These are phyloP conservation scores for Akanthomyces dipterigenus DNA, from an alignment of 2,329 filamentous ascomycete genomes.

Conservation along the genomic window DNA sequence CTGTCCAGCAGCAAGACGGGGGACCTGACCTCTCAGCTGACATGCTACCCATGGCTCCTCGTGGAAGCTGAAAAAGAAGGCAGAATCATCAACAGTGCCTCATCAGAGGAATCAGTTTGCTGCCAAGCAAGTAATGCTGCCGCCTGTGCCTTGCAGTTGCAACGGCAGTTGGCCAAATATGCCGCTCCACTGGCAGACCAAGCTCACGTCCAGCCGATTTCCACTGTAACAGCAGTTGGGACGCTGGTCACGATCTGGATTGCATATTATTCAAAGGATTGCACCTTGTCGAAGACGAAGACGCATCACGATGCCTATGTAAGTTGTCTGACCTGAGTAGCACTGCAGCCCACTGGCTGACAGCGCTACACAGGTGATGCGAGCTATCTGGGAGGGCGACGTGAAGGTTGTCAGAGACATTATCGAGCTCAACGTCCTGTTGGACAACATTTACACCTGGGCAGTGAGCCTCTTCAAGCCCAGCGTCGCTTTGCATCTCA, in stretches of 20 bases:
- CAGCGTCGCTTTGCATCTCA: conserved; percentile 15
- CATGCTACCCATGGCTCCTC: conserved; percentile 19
- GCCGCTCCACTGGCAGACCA: conserved; percentile 1
- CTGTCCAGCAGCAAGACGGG: background rate
- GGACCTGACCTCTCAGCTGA: background rate
- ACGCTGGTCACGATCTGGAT: conserved; percentile 16
- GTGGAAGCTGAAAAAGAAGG: conserved; percentile 16
- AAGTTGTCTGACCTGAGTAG: background rate
- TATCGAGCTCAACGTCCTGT: conserved; percentile 14
- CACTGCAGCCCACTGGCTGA: background rate
- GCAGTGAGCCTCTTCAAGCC: conserved; percentile 17
- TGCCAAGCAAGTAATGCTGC: conserved; percentile 16
- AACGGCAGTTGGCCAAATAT: conserved; percentile 9
- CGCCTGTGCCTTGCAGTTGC: conserved; percentile 15
- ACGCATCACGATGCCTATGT: conserved; percentile 10
- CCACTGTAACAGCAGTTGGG: conserved; percentile 15
- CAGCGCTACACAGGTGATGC: conserved; percentile 13
- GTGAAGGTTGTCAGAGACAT: conserved; percentile 11
- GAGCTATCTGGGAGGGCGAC: conserved; percentile 17
- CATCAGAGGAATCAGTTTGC: background rate
- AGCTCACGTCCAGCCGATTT: conserved; percentile 15
- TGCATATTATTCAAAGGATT: conserved; percentile 12
- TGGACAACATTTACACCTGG: conserved; percentile 20
- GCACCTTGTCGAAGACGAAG: background rate
- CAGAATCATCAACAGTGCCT: no score